Conservation (phyloP, 768 basidiomycete species). For the Mycena rebaudengoi region DNA sequence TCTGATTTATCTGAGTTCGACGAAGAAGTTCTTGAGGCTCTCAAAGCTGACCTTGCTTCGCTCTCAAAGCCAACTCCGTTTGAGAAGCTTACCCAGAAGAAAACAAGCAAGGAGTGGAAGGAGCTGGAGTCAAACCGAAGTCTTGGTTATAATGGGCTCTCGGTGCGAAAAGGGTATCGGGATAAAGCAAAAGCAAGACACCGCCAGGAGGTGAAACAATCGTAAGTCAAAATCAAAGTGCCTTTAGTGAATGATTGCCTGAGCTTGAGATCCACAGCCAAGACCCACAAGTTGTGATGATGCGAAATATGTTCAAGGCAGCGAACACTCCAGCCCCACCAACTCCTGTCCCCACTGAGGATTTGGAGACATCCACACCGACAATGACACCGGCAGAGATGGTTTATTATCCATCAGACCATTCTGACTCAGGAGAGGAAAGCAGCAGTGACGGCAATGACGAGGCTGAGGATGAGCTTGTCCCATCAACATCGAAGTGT, state of each 20-base stretch:
- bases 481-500: background rate
- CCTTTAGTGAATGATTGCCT: background rate
- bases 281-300: background rate
- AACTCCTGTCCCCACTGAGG: background rate
- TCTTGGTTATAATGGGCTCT: background rate
- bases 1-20: constrained; percentile 2
- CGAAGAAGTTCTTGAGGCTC: background rate
- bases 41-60: background rate
- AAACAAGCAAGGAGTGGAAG: background rate
- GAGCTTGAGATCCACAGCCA: background rate
- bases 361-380: no score
- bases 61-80: background rate
- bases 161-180: background rate
- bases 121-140: no score
- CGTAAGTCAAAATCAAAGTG: background rate
- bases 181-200: no score
- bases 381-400: background rate
- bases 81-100: background rate
- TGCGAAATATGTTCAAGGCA: background rate
- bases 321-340: background rate
- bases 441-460: background rate
- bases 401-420: background rate
- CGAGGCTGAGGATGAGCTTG: no score
- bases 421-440: background rate
- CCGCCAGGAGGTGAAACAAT: background rate